A percentile compares a stretch with the other conserved stretches of the same genome.
These are phyloP conservation scores for Colletotrichum costaricense DNA, from an alignment of 2,329 filamentous ascomycete species.

Conservation along the genomic window DNA sequence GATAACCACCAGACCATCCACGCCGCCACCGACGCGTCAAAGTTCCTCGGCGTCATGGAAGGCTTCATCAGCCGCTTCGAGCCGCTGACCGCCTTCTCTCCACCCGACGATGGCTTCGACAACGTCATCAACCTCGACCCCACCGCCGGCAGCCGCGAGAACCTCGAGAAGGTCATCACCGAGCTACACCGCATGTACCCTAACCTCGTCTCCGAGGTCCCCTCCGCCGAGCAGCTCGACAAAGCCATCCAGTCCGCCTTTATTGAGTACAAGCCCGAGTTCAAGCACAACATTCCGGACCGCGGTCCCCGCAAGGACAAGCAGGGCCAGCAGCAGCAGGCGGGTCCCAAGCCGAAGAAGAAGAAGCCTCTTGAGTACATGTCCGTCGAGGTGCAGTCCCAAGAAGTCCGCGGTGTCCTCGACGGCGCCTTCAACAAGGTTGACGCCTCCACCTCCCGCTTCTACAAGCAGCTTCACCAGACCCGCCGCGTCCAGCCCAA, in stretches of 20 bases:
- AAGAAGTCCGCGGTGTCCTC: conserved; percentile 65
- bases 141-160: conserved; percentile 79
- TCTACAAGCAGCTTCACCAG: conserved; percentile 82
- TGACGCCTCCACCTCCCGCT: conserved; percentile 60
- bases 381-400: conserved; percentile 58
- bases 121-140: conserved; percentile 87
- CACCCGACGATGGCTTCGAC: conserved; percentile 88
- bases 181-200: conserved; percentile 83
- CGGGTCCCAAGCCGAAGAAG: conserved; percentile 49
- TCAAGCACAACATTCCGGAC: conserved; percentile 80
- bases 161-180: conserved; percentile 82
- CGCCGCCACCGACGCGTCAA: conserved; percentile 77
- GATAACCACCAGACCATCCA: conserved; percentile 99
- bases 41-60: conserved; percentile 93
- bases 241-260: conserved; percentile 80
- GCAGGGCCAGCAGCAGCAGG: neutral
- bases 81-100: conserved; percentile 71
- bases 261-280: conserved; percentile 79
- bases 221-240: conserved; percentile 80
- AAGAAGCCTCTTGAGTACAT: conserved; percentile 68
- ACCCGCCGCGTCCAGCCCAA: conserved; percentile 80
- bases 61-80: conserved; percentile 91
- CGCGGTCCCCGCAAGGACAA: conserved; percentile 54
- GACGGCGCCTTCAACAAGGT: conserved; percentile 73
- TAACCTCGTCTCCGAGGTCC: conserved; percentile 77